phyloP scores from a whole-genome alignment of 2,329 filamentous ascomycete genomes.

The Didymella segeticola region DNA sequence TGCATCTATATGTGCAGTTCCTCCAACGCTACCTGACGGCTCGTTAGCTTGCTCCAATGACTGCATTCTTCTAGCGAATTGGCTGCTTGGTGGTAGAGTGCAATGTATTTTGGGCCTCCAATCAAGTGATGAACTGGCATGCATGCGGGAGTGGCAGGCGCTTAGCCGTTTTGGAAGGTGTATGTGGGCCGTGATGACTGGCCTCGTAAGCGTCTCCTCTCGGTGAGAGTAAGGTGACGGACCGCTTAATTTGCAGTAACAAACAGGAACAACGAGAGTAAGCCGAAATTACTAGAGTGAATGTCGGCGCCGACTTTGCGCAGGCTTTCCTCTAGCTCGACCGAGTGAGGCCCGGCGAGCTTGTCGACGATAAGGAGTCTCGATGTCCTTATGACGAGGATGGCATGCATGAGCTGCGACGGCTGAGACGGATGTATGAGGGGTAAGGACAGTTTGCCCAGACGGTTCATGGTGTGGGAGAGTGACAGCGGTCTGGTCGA shows the following conservation, averaged over 20 bases:
- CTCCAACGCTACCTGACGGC: too few relatives aligned
- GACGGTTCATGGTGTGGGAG: too few relatives aligned
- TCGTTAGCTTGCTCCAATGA: too few relatives aligned
- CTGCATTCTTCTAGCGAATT: too few relatives aligned
- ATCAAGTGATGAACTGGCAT: not conserved
- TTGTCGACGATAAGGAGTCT: not conserved
- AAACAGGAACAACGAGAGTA: constrained; percentile 1
- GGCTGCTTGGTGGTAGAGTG: too few relatives aligned
- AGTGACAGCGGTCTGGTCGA: too few relatives aligned
- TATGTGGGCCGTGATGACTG: not conserved
- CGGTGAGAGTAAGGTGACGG: not conserved
- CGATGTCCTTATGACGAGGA: not conserved
- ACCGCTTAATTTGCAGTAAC: not conserved
- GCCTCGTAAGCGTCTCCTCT: not conserved
- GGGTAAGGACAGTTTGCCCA: too few relatives aligned
- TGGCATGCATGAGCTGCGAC: not conserved
- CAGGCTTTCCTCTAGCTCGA: constrained; percentile 1
- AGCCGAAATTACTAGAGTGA: not conserved
- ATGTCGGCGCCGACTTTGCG: constrained; percentile 10
- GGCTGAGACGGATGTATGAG: too few relatives aligned
- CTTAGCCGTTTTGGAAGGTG: constrained; percentile 15
- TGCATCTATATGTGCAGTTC: too few relatives aligned
- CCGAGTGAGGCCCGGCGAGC: constrained; percentile 1
- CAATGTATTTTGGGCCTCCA: too few relatives aligned
- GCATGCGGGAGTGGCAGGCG: constrained; percentile 3